Evolutionary conservation across 345 rosid genomes (phyloP), one percentile per base, ranked within the genome.

Genomic region (Euphorbia lathyris): DNA sequence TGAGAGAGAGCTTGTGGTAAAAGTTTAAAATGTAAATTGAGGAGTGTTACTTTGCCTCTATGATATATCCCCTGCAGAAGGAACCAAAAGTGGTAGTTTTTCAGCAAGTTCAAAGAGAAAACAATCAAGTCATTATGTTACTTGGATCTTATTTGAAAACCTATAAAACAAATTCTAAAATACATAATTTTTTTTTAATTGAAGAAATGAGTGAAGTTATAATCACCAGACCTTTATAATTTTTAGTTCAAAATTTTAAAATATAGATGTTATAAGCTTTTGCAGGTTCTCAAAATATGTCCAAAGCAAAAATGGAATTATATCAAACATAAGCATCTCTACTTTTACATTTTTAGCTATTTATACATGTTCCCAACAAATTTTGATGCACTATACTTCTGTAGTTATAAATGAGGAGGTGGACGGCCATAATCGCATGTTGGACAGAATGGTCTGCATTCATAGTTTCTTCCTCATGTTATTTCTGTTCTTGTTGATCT

Each of bases 341-440:
- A 1, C 52, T 38, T 26, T 7, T 27, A 38, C 4, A n/a, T 22
- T 22, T 20, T 11, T 58, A 32, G 59, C 61, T 40, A 3, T 56
- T 4, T n/a, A 17, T 11, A 19, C 45, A 25, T 27, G 30, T 0
- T 26, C 29, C 58, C 36, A 70, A 13, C 36, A 45, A 27, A 67
- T 78, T 20, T 58, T 72, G 52, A 73, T 65, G 26, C 34, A n/a
- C 56, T 40, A 38, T 55, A 60, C 25, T 55, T 73, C 43, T 76
- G 72, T 75, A 93, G 98, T 83, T 93, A 84, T 93, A 78, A 75
- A 91, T 17, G 98, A 91, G 77, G 98, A 93, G 77, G 97, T 93
- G 53, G 97, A 91, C 63, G 64, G 75, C 50, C 98, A 93, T 78
- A 93, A 91, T 78, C 91, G 78, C 63, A 78, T 84, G 90, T 86